phyloP scores from a whole-genome alignment of 495 filamentous ascomycete species.

The Penicillium argentinense region DNA sequence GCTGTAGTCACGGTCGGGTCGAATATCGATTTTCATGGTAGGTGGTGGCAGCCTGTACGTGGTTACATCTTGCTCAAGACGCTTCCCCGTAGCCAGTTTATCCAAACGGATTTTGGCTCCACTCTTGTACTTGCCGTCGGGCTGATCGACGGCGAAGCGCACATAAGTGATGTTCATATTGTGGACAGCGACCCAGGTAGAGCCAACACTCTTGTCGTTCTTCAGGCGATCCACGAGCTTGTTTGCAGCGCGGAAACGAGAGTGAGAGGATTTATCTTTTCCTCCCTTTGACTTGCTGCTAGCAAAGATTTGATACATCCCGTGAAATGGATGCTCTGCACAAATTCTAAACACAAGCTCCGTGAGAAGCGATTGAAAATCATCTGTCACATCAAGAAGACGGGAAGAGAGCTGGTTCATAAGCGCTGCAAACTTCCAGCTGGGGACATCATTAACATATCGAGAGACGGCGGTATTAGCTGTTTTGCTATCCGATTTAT shows the following conservation, averaged over 20 bases:
- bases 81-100: conserved; percentile 53
- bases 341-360: conserved; percentile 77
- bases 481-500: conserved; percentile 66
- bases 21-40: conserved; percentile 81
- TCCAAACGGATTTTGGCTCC: conserved; percentile 63
- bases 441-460: conserved; percentile 72
- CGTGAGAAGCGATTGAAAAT: conserved; percentile 75
- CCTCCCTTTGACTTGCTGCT: conserved; percentile 63
- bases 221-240: conserved; percentile 61
- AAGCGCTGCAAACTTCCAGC: conserved; percentile 84
- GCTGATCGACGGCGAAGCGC: conserved; percentile 64
- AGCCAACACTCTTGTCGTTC: conserved; percentile 40
- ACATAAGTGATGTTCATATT: conserved; percentile 74
- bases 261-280: conserved; percentile 70
- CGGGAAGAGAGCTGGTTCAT: conserved; percentile 97
- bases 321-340: conserved; percentile 89
- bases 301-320: conserved; percentile 93
- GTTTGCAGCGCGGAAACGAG: conserved; percentile 69
- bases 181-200: conserved; percentile 65
- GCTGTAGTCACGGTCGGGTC: conserved; percentile 71
- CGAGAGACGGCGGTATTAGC: conserved; percentile 75
- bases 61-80: conserved; percentile 56
- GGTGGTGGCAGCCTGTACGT: conserved; percentile 75
- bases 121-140: conserved; percentile 61
- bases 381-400: conserved; percentile 63